Base-by-base conservation (phyloP, 495 filamentous ascomycete species). In the Podospora pseudocomata region DNA sequence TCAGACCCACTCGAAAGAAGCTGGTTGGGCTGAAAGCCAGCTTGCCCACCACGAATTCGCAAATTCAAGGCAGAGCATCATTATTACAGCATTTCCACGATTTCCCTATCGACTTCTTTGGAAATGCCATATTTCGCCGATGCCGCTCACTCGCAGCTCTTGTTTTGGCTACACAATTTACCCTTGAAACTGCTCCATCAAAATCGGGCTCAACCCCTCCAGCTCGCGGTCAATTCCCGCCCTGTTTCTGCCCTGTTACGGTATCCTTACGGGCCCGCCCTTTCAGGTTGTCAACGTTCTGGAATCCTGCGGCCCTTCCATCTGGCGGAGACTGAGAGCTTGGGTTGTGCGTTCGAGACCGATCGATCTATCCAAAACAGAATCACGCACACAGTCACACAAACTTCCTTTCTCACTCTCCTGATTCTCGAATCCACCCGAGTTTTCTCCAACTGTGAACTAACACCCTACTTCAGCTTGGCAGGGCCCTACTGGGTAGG, bases 371-470 rank as follows among this genome's bases (percentile, higher is more conserved):
- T 15, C 23, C 55, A 58, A 26, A 58, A 58, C 55, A n/a, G n/a
- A 19, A 26, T 58, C 55, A 58, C 55, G n/a, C 23, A 19, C n/a
- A 58, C n/a, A 23, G 23, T 58, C n/a, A 15, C 55, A 4, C n/a
- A 58, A 58, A 20, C 55, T 5, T 20, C 7, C 15, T 0, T 15
- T 23, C 18, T 58, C n/a, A 11, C 18, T 26, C 55, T 20, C n/a
- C 55, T 58, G n/a, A 26, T 58, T 58, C 55, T 58, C 9, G 55
- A 58, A 58, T 58, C n/a, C 55, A 23, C 55, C 7, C 55, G 55
- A 58, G 23, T 9, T 58, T 26, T 58, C 55, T 49, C 39, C 9
- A 49, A 49, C 13, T 49, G 9, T 49, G 39, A 49, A 49, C 30
- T 32, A 32, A 32, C 30, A 49, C 5, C 0, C 39, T 16, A 13